phyloP scores from a whole-genome alignment of 805 yeast genomes.

The Kuraishia capsulata region DNA sequence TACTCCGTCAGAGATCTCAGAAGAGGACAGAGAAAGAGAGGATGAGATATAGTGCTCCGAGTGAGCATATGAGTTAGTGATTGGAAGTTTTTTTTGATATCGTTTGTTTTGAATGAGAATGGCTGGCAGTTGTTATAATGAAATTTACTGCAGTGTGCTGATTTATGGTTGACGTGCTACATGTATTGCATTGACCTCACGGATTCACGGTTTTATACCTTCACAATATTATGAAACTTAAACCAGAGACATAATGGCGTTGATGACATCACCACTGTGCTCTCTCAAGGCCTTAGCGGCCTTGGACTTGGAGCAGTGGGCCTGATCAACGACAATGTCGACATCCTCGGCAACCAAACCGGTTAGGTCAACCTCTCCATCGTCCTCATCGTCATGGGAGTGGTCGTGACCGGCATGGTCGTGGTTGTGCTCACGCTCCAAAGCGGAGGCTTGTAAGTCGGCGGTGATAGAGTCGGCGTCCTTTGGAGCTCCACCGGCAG shows the following conservation, averaged over 20 bases:
- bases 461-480: conserved; percentile 76
- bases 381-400: conserved; percentile 38
- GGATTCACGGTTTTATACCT: not conserved
- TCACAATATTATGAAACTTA: conserved; percentile 10
- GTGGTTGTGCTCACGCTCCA: conserved; percentile 14
- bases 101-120: not conserved
- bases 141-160: no score
- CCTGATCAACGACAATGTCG: conserved; percentile 82
- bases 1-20: no score
- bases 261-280: conserved; percentile 90
- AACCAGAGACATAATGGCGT: conserved; percentile 79
- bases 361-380: conserved; percentile 72
- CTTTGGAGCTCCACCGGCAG: conserved; percentile 31
- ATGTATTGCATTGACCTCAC: not conserved
- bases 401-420: conserved; percentile 21
- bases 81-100: no score
- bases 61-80: no score
- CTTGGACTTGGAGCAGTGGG: conserved; percentile 80
- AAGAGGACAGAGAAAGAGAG: no score
- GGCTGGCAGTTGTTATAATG: no score
- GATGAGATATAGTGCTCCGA: no score
- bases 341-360: conserved; percentile 80
- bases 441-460: conserved; percentile 60
- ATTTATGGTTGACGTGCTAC: no score
- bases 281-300: conserved; percentile 86